A percentile compares a stretch with the other conserved stretches of the same genome.
Evolutionary conservation across 2,329 filamentous ascomycete species (phyloP).

Genomic region (Pseudofabraea citricarpa): DNA sequence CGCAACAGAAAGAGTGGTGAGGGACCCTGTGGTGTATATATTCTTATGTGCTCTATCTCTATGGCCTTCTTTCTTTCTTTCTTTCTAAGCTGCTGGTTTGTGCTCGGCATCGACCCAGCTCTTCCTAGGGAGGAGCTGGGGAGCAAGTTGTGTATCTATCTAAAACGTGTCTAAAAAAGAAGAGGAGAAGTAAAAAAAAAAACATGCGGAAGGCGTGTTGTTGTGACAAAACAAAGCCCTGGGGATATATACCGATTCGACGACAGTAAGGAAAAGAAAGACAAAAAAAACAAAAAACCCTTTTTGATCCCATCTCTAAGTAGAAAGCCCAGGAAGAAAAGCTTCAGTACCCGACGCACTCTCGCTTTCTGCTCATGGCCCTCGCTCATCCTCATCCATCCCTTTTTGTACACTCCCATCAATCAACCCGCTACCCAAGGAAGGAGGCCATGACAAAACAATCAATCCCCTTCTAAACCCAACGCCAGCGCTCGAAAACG

Average conservation of each 20-base stretch:
- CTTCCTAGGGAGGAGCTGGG: too few relatives aligned
- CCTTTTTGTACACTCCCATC: too few relatives aligned
- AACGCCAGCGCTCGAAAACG: neutral
- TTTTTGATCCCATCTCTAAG: neutral
- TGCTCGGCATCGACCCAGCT: neutral
- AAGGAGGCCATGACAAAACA: neutral
- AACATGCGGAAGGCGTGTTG: neutral
- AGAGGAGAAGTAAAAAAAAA: neutral
- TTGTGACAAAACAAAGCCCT: too few relatives aligned
- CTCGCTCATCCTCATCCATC: too few relatives aligned
- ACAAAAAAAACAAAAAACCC: neutral
- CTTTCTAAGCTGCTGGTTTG: neutral
- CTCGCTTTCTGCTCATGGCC: too few relatives aligned
- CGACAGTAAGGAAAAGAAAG: neutral
- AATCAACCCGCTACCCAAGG: too few relatives aligned
- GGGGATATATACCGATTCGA: neutral
- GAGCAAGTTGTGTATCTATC: too few relatives aligned
- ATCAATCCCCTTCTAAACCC: neutral
- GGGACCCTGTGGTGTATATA: slow-evolving; percentile 2
- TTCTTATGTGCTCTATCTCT: neutral
- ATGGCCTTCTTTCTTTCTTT: neutral
- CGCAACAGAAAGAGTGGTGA: neutral
- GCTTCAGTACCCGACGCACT: too few relatives aligned
- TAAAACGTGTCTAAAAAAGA: too few relatives aligned
- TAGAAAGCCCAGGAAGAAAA: too few relatives aligned